Base-by-base conservation (phyloP, 2,329 filamentous ascomycete genomes). In the Parafenestella ontariensis region DNA sequence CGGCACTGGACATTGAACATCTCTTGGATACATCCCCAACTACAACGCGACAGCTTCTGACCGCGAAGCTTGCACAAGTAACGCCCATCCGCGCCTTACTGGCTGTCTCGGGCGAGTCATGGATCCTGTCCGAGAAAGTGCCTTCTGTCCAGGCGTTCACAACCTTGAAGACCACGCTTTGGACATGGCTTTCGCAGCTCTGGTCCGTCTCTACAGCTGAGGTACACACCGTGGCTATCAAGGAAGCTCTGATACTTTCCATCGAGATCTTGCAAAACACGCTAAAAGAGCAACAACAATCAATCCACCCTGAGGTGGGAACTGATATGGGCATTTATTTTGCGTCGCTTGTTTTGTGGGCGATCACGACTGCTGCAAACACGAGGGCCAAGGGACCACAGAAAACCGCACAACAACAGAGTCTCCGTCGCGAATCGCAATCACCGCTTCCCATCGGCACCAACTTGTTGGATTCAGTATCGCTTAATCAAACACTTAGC, bases 71-170 rank as follows among this genome's bases (percentile, higher is more conserved):
- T 1, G 66, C 74, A 17, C 74, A 72, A 37, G 58, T 73, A 8
- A 73, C 71, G 3, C 79, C 78, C 0, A 58, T 79, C 5, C 76
- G 76, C 18, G 72, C 77, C 1, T 64, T 81, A 4, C 64, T 81
- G 13, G 78, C 78, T 26, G 72, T 80, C 0, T 72, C 76, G 3
- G 78, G 78, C 31, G 77, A 81, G 46, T 74, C 76, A 15, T 81
- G 78, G 78, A 69, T 79, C 8, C 64, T 81, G n/a, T 74, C 69
- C 1, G 76, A 78, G 52, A 79, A 80, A 45, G 62, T 80, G 2
- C 53, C 69, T 21, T 68, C 68, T 13, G 62, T 64, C 6, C 65
- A 66, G 13, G 69, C 72, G n/a, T 77, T 75, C 54, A 52, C 59
- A 15, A 53, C 40, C 5, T 57, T 74, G 6, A 77, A 75, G 51